Evolutionary conservation across 2,329 filamentous ascomycete genomes (phyloP).

Genomic region (Phyllachora maydis): DNA sequence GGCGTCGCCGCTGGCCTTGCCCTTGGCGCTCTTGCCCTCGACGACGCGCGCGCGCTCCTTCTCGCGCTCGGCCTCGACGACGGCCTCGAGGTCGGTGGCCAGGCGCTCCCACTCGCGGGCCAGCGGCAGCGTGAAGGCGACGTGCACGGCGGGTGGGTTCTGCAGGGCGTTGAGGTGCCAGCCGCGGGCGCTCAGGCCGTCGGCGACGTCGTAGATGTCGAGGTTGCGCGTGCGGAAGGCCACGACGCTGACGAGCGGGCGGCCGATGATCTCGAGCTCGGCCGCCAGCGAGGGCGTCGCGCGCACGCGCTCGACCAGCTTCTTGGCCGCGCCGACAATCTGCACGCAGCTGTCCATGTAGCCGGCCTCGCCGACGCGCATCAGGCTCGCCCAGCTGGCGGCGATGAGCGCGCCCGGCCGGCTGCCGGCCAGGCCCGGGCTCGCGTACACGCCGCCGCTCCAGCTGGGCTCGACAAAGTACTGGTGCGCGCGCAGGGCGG

Average conservation of each 20-base stretch:
- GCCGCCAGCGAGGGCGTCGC: constrained; percentile 44
- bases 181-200: constrained; percentile 63
- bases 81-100: constrained; percentile 47
- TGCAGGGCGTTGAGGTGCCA: constrained; percentile 97
- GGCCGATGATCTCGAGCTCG: constrained; percentile 64
- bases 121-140: constrained; percentile 81
- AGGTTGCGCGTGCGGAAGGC: constrained; percentile 72
- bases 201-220: constrained; percentile 85
- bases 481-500: constrained; percentile 64
- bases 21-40: constrained; percentile 34
- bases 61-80: constrained; percentile 54
- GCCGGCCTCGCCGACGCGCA: constrained; percentile 70
- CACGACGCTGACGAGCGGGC: constrained; percentile 75
- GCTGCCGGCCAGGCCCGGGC: constrained; percentile 76
- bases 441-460: constrained; percentile 91
- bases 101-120: constrained; percentile 64
- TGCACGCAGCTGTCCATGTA: constrained; percentile 74
- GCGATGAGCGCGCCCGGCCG: constrained; percentile 87
- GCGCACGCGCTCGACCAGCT: constrained; percentile 55
- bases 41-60: constrained; percentile 55
- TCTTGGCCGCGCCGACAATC: constrained; percentile 75
- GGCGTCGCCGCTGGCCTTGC: constrained; percentile 54
- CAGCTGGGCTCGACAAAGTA: constrained; percentile 94
- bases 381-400: constrained; percentile 83
- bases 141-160: constrained; percentile 76